phyloP scores from a whole-genome alignment of 2,329 filamentous ascomycete genomes.

The Parasarocladium wereldwijsianum region DNA sequence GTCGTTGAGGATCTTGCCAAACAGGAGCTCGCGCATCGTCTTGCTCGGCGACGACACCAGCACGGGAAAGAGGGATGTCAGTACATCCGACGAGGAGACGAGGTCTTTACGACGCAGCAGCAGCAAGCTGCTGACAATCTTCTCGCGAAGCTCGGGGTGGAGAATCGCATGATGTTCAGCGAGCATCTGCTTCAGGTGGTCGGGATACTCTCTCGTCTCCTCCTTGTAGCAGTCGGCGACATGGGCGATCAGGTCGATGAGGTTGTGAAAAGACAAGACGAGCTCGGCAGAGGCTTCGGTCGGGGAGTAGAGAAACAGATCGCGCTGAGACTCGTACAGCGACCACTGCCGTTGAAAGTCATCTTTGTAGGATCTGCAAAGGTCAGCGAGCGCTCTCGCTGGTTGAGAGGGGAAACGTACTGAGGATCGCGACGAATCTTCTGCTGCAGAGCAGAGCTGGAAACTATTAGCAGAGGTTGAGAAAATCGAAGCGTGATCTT shows the following conservation, averaged over 20 bases:
- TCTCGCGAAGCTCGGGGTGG: conserved; percentile 76
- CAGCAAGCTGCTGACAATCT: conserved; percentile 82
- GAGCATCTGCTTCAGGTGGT: conserved; percentile 69
- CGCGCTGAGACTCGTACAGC: conserved; percentile 81
- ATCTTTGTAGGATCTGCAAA: conserved; percentile 62
- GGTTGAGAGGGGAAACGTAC: conserved; percentile 25
- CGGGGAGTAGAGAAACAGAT: conserved; percentile 81
- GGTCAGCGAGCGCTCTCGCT: conserved; percentile 7
- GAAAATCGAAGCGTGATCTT: conserved; percentile 13
- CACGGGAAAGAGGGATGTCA: conserved; percentile 90
- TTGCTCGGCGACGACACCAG: conserved; percentile 88
- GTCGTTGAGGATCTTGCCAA: conserved; percentile 80
- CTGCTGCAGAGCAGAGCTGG: conserved; percentile 72
- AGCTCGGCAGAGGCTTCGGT: conserved; percentile 63
- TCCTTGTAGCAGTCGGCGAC: conserved; percentile 86
- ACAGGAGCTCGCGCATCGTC: conserved; percentile 68
- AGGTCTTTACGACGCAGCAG: conserved; percentile 83
- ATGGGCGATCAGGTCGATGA: conserved; percentile 88
- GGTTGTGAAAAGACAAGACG: conserved; percentile 71
- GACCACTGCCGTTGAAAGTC: conserved; percentile 81
- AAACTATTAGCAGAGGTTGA: neutral
- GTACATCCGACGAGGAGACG: conserved; percentile 67
- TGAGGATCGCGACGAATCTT: conserved; percentile 79
- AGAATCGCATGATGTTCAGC: conserved; percentile 69
- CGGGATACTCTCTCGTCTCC: conserved; percentile 61